Evolutionary conservation across 2,329 filamentous ascomycete species (phyloP), one percentile per base, ranked within the genome.

Genomic region (Zopfia rhizophila): DNA sequence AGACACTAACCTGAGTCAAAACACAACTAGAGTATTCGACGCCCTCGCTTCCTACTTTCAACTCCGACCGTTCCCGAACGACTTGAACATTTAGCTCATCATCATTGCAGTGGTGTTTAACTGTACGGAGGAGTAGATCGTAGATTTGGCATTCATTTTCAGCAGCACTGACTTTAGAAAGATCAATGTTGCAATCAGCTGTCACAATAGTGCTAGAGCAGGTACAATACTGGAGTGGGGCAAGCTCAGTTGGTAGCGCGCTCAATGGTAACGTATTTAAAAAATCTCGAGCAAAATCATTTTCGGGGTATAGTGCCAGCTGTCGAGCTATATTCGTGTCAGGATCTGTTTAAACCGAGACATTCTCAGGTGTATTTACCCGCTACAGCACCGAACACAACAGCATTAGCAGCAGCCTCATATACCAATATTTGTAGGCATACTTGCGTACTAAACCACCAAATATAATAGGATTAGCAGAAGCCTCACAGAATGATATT

Each of bases 1-100:
- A 41, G 19, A 46, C 24, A 46, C 37, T 33, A 35, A 46, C 43
- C 36, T 46, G 29, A 19, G 41, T 46, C 36, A 35, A 37, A 33
- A 27, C 29, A 46, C 13, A 40, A 35, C 43, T 29, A 13, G 19
- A 46, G 41, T 31, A 45, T 29, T 8, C 21, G 39, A 29, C n/a
- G 44, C 32, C 29, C 21, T 29, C 13, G 27, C 24, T 25, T 37
- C 7, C 49, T 7, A 41, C 36, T 38, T 41, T 38, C 28, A 52
- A 38, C 19, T 10, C 21, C 32, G 41, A 30, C 22, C 41, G 10
- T 31, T 45, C 13, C 24, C 41, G 32, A 37, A 48, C 22, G 22
- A 35, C 29, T 14, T 28, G 18, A 19, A 48, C 22, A 38, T 32
- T 21, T 33, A 28, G 16, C 19, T 52, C 27, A 25, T 45, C 29